Base-by-base conservation (phyloP, 306 rosid genomes). In the Senna tora region DNA sequence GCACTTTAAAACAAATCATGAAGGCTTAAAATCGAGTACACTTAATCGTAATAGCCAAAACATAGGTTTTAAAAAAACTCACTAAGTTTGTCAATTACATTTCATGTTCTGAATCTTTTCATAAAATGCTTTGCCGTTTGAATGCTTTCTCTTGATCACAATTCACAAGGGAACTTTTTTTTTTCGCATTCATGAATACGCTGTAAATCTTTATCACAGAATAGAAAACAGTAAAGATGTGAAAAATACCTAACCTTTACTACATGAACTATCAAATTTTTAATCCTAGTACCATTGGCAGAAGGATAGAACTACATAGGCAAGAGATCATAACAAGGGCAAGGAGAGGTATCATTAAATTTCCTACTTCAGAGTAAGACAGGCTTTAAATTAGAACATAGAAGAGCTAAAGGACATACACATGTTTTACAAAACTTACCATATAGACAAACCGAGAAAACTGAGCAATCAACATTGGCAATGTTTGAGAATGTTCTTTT, bases 401-500 rank as follows among this genome's bases (percentile, higher is more conserved):
- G 41, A 71, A 43, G 39, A 36, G n/a, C 9, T 14, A 36, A n/a
- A 61, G 49, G 32, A 22, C 9, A 6, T 13, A 46, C 57, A 69
- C 10, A n/a, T n/a, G 57, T 55, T 50, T 52, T 53, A 22, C 46
- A 19, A 70, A 72, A 80, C 92, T 46, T 88, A 95, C 99, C 99
- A 95, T 78, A 82, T 84, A 82, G 20, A 87, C 82, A 82, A 95
- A 95, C 56, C 96, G 89, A 57, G 99, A 87, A 75, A 84, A 92
- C 77, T 95, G 99, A 45, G 96, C 96, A 75, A 81, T 88, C 76
- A 95, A 61, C 90, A 95, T 77, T 0, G 97, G 89, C 71, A 95
- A 83, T 6, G 86, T 79, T 77, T 86, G 97, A 19, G 96, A 95
- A 80, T 92, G 96, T 71, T 95, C 99, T 79, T 95, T 95, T 73